Evolutionary conservation across 306 rosid genomes (phyloP), one percentile per base, ranked within the genome.

Genomic region (Casuarina glauca): DNA sequence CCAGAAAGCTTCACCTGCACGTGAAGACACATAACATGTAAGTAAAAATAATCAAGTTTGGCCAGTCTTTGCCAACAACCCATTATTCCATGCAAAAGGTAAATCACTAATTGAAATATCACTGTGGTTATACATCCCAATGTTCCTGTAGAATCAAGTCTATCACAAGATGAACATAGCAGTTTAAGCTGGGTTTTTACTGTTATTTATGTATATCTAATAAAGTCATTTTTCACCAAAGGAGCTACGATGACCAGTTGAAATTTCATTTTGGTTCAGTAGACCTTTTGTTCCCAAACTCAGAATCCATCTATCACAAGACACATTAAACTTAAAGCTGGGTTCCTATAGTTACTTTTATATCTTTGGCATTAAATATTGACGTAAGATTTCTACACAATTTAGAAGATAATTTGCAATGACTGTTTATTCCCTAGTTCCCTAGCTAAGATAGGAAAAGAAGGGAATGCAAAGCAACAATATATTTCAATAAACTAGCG

Each of bases 1-100:
- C 99, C 99, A 73, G 99, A 96, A 70, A 96, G 93, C 86, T 88
- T 87, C 86, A 96, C 98, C 99, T 96, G 96, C 77, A 87, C 32
- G 74, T 20, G 69, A 67, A 49, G 60, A 75, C 46, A 50, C 58
- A 46, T 39, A 51, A 26, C 44, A 3, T 53, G 20, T 48, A 53
- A 74, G 72, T 78, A 63, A 66, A 39, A 78, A 64, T 53, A 71
- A 57, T 76, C 7, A 81, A 78, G 74, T 69, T 66, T 57, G 72
- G 68, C 75, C 51, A 17, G 43, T 50, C 38, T 69, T 63, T 35
- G 48, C 38, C 76, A 63, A 60, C 66, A 79, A 74, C 52, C 60
- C 64, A 20, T 57, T 26, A 36, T 57, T 57, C 39, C 12, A 57
- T 5, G 8, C 10, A 19, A 57, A 57, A 57, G 64, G 64, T 26